Evolutionary conservation across 768 basidiomycete genomes (phyloP).

Genomic region (Saitozyma podzolica): DNA sequence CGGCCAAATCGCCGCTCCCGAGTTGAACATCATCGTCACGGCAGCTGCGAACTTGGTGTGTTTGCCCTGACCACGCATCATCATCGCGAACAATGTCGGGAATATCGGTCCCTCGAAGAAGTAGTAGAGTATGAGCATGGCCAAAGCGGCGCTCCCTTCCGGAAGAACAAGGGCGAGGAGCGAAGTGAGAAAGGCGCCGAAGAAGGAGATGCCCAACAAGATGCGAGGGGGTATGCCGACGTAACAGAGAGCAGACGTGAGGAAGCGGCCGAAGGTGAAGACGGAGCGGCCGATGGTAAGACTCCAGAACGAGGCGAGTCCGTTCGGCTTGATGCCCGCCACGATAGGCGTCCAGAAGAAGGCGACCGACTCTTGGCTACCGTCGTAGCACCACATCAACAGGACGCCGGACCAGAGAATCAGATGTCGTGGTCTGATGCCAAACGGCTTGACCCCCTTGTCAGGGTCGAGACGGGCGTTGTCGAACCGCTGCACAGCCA

Average conservation of each 20-base stretch:
- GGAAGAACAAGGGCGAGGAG: constrained; percentile 32
- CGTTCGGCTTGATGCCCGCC: constrained; percentile 18
- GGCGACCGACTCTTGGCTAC: constrained; percentile 40
- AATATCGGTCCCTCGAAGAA: constrained; percentile 49
- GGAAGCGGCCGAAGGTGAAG: constrained; percentile 40
- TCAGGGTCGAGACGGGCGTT: constrained; percentile 27
- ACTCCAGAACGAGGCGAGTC: constrained; percentile 8
- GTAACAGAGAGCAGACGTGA: constrained; percentile 35
- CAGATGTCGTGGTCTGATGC: constrained; percentile 17
- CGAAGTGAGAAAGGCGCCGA: constrained; percentile 35
- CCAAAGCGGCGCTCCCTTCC: constrained; percentile 10
- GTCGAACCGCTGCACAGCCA: constrained; percentile 24
- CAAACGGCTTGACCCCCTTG: constrained; percentile 13
- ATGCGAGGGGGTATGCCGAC: constrained; percentile 39
- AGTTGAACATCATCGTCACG: constrained; percentile 31
- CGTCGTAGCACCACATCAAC: constrained; percentile 38
- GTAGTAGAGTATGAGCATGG: constrained; percentile 31
- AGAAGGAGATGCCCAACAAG: constrained; percentile 30
- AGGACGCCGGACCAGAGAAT: constrained; percentile 26
- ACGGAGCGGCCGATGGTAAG: constrained; percentile 27
- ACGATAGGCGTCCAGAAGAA: constrained; percentile 31
- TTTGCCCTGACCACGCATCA: constrained; percentile 37
- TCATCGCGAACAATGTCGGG: constrained; percentile 46
- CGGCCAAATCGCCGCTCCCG: constrained; percentile 37
- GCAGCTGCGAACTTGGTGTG: constrained; percentile 40